Conservation (phyloP, 768 basidiomycete genomes). For the Glaciozyma martinii region DNA sequence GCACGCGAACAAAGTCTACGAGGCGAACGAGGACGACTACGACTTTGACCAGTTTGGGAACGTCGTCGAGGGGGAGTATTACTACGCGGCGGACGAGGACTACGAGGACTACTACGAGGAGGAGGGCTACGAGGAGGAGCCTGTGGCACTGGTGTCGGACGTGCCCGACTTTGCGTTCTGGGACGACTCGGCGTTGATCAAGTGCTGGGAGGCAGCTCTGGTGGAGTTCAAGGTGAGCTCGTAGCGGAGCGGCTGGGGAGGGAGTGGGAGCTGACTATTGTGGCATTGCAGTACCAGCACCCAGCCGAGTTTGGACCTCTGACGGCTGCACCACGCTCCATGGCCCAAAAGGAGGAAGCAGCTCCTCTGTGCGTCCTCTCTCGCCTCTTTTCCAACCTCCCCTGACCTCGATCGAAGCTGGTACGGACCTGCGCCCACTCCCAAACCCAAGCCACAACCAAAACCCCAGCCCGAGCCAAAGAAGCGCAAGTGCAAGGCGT, state of each 20-base stretch:
- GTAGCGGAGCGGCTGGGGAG: too few relatives aligned
- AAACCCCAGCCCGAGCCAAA: too few relatives aligned
- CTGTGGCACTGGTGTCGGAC: not conserved
- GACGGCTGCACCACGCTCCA: conserved; percentile 10
- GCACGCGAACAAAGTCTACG: not conserved
- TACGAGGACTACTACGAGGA: not conserved
- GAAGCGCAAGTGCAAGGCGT: not conserved
- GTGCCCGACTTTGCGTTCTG: conserved; percentile 8
- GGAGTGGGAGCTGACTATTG: too few relatives aligned
- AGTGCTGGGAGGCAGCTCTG: conserved; percentile 24
- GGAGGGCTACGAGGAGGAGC: not conserved
- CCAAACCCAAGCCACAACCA: not conserved
- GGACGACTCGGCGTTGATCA: conserved; percentile 21
- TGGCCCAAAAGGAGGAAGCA: conserved; percentile 7
- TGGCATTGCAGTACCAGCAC: not conserved
- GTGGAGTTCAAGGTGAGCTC: conserved; percentile 19
- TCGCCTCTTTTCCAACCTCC: not conserved
- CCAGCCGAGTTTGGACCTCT: conserved; percentile 12
- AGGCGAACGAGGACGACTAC: conserved; percentile 1
- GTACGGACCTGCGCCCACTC: conserved; percentile 18
- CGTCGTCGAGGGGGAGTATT: not conserved
- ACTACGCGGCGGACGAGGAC: not conserved
- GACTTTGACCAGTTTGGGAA: not conserved
- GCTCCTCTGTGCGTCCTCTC: conserved; percentile 19
- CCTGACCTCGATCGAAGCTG: conserved; percentile 9